Evolutionary conservation across 768 basidiomycete species (phyloP), one percentile per base, ranked within the genome.

Genomic region (Podaxis carcinomalis): DNA sequence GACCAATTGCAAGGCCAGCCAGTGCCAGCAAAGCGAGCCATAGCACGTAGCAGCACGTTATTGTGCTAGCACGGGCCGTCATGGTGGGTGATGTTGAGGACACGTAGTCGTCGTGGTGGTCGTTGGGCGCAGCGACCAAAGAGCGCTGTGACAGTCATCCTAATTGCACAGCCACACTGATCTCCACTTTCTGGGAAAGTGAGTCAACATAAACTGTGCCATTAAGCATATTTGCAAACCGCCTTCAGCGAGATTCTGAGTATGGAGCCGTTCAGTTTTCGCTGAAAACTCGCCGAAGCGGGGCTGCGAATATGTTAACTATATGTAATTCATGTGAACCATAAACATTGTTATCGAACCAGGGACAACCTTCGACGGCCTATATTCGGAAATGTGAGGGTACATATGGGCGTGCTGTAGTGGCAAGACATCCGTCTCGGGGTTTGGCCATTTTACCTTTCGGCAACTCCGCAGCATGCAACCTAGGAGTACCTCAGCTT

Each of bases 91-190:
- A 21, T 52, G 44, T 19, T 37, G 44, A 23, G 52, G 59, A 61
- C 59, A 61, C 52, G 62, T 62, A 53, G 58, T 56, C 53, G 62
- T 63, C 57, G 52, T 53, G 37, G 32, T 44, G 44, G 62, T 63
- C 62, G 57, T 53, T 23, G 32, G 35, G 51, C 42, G 35, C 52
- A 55, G 36, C 35, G 28, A 47, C 21, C 44, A 53, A 49, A 23
- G 44, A 6, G 23, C 51, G 42, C 62, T 56, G 62, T 59, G 54
- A 60, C 59, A 46, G 27, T 16, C 16, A 55, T 32, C 9, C 40
- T 61, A 28, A 19, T 23, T 49, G 52, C 59, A 62, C 61, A 56
- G 61, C 61, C 61, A 62, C 61, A n/a, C 25, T 61, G 51, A 55
- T 61, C 44, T 44, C 42, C 42, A 9, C 40, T 49, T 49, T 49